Evolutionary conservation across 2,329 filamentous ascomycete species (phyloP).

Genomic region (Phoma sp.): DNA sequence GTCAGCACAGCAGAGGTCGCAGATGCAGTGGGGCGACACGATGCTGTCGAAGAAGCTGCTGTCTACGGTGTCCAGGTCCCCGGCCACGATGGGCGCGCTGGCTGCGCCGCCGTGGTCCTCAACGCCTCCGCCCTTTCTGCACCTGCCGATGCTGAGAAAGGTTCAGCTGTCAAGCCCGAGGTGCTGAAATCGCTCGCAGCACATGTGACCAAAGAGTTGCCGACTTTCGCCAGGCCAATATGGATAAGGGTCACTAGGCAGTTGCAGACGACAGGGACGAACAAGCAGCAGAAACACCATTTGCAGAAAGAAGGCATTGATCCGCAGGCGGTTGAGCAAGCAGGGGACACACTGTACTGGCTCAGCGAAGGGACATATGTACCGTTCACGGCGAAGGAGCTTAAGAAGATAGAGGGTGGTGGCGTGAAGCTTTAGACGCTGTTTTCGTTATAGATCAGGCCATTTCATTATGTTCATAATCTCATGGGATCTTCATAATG

Average conservation of each 20-base stretch:
- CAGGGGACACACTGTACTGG: constrained; percentile 53
- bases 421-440: constrained; percentile 36
- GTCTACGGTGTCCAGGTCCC: constrained; percentile 57
- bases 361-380: constrained; percentile 41
- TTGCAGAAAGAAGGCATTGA: constrained; percentile 54
- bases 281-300: constrained; percentile 56
- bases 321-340: constrained; percentile 43
- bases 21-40: constrained; percentile 50
- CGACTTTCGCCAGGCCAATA: constrained; percentile 54
- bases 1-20: constrained; percentile 55
- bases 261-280: constrained; percentile 56
- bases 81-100: constrained; percentile 53
- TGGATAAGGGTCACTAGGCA: constrained; percentile 51
- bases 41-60: constrained; percentile 51
- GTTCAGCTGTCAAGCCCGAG: constrained; percentile 15
- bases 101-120: constrained; percentile 53
- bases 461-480: too few relatives aligned
- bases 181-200: constrained; percentile 37
- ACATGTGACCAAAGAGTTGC: constrained; percentile 49
- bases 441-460: too few relatives aligned
- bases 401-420: constrained; percentile 36
- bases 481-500: too few relatives aligned
- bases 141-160: constrained; percentile 11
- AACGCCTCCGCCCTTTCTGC: constrained; percentile 18
- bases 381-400: constrained; percentile 33